Base-by-base conservation (phyloP, 768 basidiomycete genomes). In the Suillus cothurnatus region DNA sequence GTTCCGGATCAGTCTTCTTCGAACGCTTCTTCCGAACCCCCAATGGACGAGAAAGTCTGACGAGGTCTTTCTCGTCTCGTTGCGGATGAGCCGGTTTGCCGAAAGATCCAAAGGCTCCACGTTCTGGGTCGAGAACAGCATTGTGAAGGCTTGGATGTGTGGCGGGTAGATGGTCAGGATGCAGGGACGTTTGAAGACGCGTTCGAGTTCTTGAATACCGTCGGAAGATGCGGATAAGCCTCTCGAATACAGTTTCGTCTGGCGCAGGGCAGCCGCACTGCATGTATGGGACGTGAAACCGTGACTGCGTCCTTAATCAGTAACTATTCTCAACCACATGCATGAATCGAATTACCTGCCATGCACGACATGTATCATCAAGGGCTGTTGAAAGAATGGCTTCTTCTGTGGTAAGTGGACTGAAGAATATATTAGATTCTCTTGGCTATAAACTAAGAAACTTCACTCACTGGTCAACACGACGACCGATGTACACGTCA, bases 121-220 rank as follows among this genome's bases (percentile, higher is more conserved):
- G 74, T n/a, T 76, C 72, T 32, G 76, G 76, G 2, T 75, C 72
- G 63, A 81, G 74, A 4, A 85, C 75, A 0, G 82, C 76, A 64
- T 84, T 84, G 68, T 88, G 86, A 53, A 85, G 78, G 67, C 85
- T 86, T 1, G 87, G 82, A 68, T 88, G 86, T 1, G 87, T 87
- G 2, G 82, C 84, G 0, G 79, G 78, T 62, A 82, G 78, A 28
- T 81, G 75, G 45, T 81, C 80, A 1, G 70, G 70, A 36, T 74
- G 76, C 21, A 76, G 69, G 6, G 75, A 72, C 0, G 79, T 76
- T 2, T 76, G 66, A 47, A 82, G 78, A 56, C 77, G 69, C 62
- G 77, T 56, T 39, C 68, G 66, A 38, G 69, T 28, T 1, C 63
- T 38, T 50, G 73, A 53, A 60, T 64, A 69, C 23, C 75, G 68